phyloP scores from a whole-genome alignment of 768 basidiomycete genomes.

The Suillus weaverae region DNA sequence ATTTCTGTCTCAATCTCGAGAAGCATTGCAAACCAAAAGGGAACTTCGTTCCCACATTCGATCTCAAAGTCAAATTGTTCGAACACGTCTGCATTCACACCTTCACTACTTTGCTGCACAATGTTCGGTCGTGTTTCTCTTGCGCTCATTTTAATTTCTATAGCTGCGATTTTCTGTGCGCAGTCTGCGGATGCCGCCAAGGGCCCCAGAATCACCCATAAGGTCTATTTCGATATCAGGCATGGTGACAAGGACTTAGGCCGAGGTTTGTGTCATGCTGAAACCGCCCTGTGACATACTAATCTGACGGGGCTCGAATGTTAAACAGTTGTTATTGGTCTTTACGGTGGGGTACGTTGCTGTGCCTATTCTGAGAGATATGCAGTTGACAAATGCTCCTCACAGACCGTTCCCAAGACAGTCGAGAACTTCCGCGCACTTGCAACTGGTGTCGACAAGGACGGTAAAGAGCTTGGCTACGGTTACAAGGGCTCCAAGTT shows the following conservation, averaged over 20 bases:
- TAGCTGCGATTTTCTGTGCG: slow-evolving; percentile 70
- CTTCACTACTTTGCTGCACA: slow-evolving; percentile 9
- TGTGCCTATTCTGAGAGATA: neutral
- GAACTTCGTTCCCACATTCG: slow-evolving; percentile 24
- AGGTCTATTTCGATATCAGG: slow-evolving; percentile 92
- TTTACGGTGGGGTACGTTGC: slow-evolving; percentile 78
- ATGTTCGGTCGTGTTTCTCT: slow-evolving; percentile 66
- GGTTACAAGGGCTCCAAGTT: slow-evolving; percentile 96
- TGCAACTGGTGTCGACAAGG: slow-evolving; percentile 77
- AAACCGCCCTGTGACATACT: neutral
- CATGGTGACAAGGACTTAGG: slow-evolving; percentile 89
- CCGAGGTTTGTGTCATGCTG: slow-evolving; percentile 53
- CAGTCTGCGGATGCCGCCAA: slow-evolving; percentile 79
- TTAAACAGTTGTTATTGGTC: slow-evolving; percentile 72
- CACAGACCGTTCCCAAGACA: slow-evolving; percentile 91
- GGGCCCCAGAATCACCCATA: slow-evolving; percentile 87
- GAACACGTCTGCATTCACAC: slow-evolving; percentile 28
- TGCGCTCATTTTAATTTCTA: slow-evolving; percentile 57
- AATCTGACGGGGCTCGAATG: slow-evolving; percentile 10
- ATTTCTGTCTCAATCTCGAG: neutral
- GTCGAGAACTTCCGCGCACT: slow-evolving; percentile 97
- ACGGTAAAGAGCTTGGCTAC: slow-evolving; percentile 64
- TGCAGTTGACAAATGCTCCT: neutral
- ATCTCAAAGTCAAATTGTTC: slow-evolving; percentile 4
- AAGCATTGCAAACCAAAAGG: slow-evolving; percentile 13